Evolutionary conservation across 2,329 filamentous ascomycete species (phyloP), one percentile per base, ranked within the genome.

Genomic region (Verticillium dahliae): DNA sequence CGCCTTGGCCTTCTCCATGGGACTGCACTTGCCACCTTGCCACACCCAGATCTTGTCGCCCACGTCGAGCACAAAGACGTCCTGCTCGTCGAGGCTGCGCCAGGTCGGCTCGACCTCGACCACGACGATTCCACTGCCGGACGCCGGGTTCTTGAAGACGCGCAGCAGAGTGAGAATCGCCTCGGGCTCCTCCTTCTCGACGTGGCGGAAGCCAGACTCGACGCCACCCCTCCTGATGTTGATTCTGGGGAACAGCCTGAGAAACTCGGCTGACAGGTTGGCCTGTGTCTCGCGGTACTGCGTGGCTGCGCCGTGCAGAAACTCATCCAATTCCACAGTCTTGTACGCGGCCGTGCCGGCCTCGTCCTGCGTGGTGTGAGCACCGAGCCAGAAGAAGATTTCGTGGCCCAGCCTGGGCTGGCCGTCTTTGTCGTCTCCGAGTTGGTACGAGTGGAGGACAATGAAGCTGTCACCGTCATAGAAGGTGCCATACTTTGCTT

Each of bases 381-480:
- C 77, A 4, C 87, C 87, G 1, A 90, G 79, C 87, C 86, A 90
- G 75, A 90, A 90, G 78, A 87, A 90, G 68, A 90, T 81, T 58
- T 89, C 86, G 67, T 90, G 86, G 52, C 74, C 76, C 4, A 88
- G 75, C 66, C 76, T 79, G 62, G 81, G 70, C 18, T 52, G 37
- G 67, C 63, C 4, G 39, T 72, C 73, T n/a, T 76, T 72, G 39
- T 76, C 73, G 52, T 76, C 74, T 52, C 79, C 79, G 37, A 85
- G 69, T 67, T 82, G 81, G 71, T 82, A 83, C 4, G 86, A 85
- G 70, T 85, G 76, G 56, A 90, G 76, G 4, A 90, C 75, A 62
- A 90, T 87, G 69, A 86, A 90, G 73, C 85, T 89, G 70, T 90
- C 87, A 35, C 87, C 87, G 57, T 89, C 84, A 72, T 84, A 83